phyloP scores from a whole-genome alignment of 306 rosid species.

The Ceratonia siliqua region DNA sequence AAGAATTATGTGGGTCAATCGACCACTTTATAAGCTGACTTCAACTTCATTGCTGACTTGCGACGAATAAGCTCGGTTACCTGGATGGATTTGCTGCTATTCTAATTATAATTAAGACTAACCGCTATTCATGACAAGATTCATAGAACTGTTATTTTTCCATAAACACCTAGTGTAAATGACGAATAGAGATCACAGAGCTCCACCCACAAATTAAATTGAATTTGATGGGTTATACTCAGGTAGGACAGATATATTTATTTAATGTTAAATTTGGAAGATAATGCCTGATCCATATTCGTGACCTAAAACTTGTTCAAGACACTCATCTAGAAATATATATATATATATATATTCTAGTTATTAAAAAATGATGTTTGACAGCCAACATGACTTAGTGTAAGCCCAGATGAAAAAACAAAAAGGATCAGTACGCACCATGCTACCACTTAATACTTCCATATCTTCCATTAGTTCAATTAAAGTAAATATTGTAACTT shows the following conservation, averaged over 20 bases:
- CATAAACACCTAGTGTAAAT: too few relatives aligned
- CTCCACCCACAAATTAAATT: too few relatives aligned
- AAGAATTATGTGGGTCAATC: constrained; percentile 6
- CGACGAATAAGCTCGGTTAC: background rate
- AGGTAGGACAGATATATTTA: too few relatives aligned
- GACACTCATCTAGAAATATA: too few relatives aligned
- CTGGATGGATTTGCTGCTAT: constrained; percentile 1
- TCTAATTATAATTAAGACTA: background rate
- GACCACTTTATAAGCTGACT: constrained; percentile 32
- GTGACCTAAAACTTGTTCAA: too few relatives aligned
- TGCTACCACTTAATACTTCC: constrained; percentile 34
- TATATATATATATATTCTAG: too few relatives aligned
- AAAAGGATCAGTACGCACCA: constrained; percentile 31
- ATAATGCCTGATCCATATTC: background rate
- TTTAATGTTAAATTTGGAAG: constrained; percentile 25
- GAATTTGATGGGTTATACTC: too few relatives aligned
- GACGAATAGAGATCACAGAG: too few relatives aligned
- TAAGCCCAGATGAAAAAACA: constrained; percentile 13
- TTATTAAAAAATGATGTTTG: constrained; percentile 17
- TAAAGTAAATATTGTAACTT: constrained; percentile 31
- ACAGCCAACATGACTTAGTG: constrained; percentile 42
- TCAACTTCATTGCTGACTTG: constrained; percentile 30
- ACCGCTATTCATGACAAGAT: background rate
- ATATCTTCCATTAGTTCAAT: constrained; percentile 16
- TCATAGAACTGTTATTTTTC: background rate